Conservation (phyloP, 2,329 filamentous ascomycete genomes). For the Colletotrichum sp. region DNA sequence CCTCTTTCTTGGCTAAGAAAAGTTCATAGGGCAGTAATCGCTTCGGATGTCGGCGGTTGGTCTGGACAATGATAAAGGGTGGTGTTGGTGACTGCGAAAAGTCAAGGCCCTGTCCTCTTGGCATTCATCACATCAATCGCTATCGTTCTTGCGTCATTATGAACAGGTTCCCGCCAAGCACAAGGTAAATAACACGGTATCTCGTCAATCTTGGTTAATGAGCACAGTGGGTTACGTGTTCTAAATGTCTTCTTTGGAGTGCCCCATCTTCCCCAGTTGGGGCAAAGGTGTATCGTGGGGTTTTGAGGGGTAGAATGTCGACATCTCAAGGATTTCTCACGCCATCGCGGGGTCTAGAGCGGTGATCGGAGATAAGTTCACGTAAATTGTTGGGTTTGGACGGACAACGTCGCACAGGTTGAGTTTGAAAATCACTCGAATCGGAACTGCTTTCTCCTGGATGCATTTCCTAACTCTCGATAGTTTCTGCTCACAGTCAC, state of each 20-base stretch:
- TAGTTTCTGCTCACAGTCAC: background rate
- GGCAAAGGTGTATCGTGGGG: background rate
- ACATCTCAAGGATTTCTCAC: background rate
- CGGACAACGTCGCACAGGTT: background rate
- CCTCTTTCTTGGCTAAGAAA: background rate
- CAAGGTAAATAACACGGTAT: background rate
- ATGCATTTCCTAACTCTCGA: background rate
- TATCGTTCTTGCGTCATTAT: background rate
- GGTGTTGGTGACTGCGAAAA: background rate
- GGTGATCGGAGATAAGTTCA: background rate
- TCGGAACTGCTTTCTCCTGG: background rate
- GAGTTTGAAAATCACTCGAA: background rate
- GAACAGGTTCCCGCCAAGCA: background rate
- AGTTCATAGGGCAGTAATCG: background rate
- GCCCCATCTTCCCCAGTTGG: background rate
- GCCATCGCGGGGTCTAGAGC: background rate
- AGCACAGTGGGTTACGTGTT: background rate
- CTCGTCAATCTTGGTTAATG: background rate
- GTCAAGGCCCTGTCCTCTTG: background rate
- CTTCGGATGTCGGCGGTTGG: background rate
- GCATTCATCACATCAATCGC: background rate
- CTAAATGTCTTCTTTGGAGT: background rate
- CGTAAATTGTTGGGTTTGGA: background rate
- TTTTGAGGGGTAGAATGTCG: background rate
- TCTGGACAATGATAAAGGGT: background rate